Evolutionary conservation across 2,329 filamentous ascomycete species (phyloP), one percentile per base, ranked within the genome.

Genomic region (Diaporthe helianthi): DNA sequence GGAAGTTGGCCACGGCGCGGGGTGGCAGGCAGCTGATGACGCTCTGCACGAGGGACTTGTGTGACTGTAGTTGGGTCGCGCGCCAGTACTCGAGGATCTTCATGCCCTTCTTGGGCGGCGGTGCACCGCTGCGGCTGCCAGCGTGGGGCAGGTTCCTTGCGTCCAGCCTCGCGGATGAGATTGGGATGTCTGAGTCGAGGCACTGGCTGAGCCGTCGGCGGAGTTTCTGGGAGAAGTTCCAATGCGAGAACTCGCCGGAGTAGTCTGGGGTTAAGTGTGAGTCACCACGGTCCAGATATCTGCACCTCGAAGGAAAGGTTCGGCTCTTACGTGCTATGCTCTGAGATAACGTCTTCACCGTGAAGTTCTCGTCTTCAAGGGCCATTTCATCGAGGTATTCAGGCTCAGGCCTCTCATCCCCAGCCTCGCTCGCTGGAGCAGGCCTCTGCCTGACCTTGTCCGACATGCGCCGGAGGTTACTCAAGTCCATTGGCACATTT

Each of bases 171-270:
- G 51, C 65, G n/a, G 51, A 29, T 46, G 61, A 52, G n/a, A 70
- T 29, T 3, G 68, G 55, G 8, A 65, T 41, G 19, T 65, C 52
- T 0, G 64, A 65, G 54, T 70, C 68, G 15, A 71, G 47, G 29
- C 65, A 71, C 24, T 71, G 68, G 52, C 68, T 70, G 15, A 71
- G 60, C 15, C 70, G 26, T 4, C 68, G 70, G 3, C 70, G 60
- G n/a, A 85, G 81, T 74, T 82, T 83, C n/a, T 82, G 79, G 49
- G 83, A 85, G 72, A 85, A 85, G 71, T 85, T 85, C 82, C 83
- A 85, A 68, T 85, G 83, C 1, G 83, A 85, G 72, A 85, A 85
- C 71, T 85, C 83, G 10, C 83, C 83, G 0, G 83, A 85, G 69
- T 84, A 85, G 66, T 85, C 83, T 85, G 51, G 5, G 6, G 9